Conservation (phyloP, 2,329 filamentous ascomycete species). For the Mollisia scopiformis region DNA sequence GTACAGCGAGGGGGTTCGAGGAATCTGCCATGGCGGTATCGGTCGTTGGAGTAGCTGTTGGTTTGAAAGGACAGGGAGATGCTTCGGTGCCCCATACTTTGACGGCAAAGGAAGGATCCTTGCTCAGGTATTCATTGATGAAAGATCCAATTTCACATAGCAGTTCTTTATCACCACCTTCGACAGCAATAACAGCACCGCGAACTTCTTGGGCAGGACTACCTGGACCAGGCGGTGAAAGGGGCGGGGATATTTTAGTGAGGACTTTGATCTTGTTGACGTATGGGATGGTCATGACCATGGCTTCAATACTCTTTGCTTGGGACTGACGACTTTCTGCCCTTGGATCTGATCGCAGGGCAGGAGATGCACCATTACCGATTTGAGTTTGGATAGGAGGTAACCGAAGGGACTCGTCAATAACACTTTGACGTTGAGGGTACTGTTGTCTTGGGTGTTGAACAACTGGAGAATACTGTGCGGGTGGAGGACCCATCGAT, state of each 20-base stretch:
- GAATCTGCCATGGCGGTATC: conserved; percentile 27
- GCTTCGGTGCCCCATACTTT: conserved; percentile 28
- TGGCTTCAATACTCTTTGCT: conserved; percentile 61
- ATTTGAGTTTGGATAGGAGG: conserved; percentile 38
- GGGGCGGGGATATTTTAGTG: conserved; percentile 72
- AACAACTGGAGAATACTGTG: conserved; percentile 30
- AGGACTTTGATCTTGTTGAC: conserved; percentile 78
- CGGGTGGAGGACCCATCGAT: conserved; percentile 36
- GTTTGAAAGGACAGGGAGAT: neutral
- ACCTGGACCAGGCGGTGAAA: conserved; percentile 45
- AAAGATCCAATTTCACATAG: conserved; percentile 61
- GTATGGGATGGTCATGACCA: conserved; percentile 76
- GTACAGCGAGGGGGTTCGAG: neutral
- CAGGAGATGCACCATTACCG: conserved; percentile 38
- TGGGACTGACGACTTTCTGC: conserved; percentile 38
- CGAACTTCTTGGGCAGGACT: conserved; percentile 50
- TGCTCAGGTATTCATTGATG: conserved; percentile 47
- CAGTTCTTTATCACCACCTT: conserved; percentile 66
- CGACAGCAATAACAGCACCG: conserved; percentile 82
- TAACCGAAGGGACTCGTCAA: conserved; percentile 39
- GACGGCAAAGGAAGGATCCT: conserved; percentile 33
- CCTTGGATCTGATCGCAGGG: conserved; percentile 41
- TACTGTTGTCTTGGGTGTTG: conserved; percentile 31
- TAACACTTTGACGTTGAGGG: conserved; percentile 26
- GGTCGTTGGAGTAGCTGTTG: neutral